Evolutionary conservation across 345 rosid genomes (phyloP).

Genomic region (Euphorbia pulcherrima): DNA sequence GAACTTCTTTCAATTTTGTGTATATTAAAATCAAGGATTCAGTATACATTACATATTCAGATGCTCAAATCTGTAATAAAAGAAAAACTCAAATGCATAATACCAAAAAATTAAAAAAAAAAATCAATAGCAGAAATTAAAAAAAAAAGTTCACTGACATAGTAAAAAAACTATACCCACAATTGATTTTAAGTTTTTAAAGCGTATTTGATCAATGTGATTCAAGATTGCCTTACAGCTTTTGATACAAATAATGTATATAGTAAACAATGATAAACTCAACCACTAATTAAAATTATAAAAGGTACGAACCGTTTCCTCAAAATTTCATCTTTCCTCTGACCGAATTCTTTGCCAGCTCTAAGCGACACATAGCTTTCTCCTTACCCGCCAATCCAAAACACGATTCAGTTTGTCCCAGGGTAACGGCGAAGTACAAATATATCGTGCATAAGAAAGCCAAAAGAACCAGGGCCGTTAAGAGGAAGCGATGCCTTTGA

Average conservation of each 20-base stretch:
- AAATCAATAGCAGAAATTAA: not conserved
- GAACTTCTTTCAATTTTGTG: too few species aligned
- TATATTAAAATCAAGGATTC: not conserved
- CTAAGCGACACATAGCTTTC: constrained; percentile 56
- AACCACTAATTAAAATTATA: not conserved
- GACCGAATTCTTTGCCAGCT: constrained; percentile 37
- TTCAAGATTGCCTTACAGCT: not conserved
- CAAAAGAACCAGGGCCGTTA: constrained; percentile 73
- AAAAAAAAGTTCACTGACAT: not conserved
- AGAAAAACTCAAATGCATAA: too few species aligned
- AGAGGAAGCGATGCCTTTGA: constrained; percentile 79
- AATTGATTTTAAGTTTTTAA: not conserved
- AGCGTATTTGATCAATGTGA: constrained; percentile 5
- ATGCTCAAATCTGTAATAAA: not conserved
- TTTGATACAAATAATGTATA: constrained; percentile 3
- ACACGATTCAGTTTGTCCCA: constrained; percentile 61
- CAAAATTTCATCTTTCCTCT: constrained; percentile 28
- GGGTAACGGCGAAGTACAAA: constrained; percentile 83
- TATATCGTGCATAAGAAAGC: constrained; percentile 78
- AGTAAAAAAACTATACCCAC: not conserved
- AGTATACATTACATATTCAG: not conserved
- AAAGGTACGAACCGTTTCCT: constrained; percentile 10
- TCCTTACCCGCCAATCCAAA: constrained; percentile 57
- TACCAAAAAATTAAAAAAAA: not conserved
- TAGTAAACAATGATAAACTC: not conserved